Evolutionary conservation across 257 asterid genomes (phyloP).

Genomic region (Datura wrightii): DNA sequence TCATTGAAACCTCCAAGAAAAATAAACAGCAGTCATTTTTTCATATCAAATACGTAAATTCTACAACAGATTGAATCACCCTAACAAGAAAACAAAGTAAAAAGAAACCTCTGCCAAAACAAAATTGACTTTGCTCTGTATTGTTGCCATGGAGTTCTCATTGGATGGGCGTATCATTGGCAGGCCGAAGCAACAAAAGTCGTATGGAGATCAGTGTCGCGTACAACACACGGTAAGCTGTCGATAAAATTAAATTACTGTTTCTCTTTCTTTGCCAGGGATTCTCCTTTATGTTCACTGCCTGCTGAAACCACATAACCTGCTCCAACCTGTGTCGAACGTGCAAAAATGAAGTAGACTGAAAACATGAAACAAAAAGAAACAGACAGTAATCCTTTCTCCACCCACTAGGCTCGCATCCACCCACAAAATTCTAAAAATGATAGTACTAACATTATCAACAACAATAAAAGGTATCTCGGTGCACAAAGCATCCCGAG

Average conservation of each 20-base stretch:
- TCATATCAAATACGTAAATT: constrained; percentile 8
- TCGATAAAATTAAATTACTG: constrained; percentile 34
- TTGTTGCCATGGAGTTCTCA: neutral
- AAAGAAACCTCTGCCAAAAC: constrained; percentile 34
- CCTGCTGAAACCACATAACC: constrained; percentile 85
- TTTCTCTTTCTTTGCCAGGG: constrained; percentile 88
- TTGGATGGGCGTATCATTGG: neutral
- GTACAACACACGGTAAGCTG: neutral
- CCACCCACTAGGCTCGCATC: neutral
- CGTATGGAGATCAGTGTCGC: neutral
- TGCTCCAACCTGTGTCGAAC: constrained; percentile 76
- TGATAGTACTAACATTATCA: neutral
- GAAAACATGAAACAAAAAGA: neutral
- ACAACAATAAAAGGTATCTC: too few species aligned
- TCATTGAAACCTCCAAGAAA: neutral
- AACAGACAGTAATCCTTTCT: neutral
- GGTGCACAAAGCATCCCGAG: neutral
- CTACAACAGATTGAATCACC: constrained; percentile 2
- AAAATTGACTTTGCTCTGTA: constrained; percentile 47
- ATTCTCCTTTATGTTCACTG: constrained; percentile 87
- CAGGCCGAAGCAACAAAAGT: constrained; percentile 19
- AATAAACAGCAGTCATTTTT: constrained; percentile 12
- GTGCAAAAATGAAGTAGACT: neutral
- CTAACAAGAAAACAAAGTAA: neutral
- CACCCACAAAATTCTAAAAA: neutral